A percentile compares a stretch with the other conserved stretches of the same genome.
phyloP scores from a whole-genome alignment of 495 filamentous ascomycete species.

The Hypomontagnella submonticulosa region DNA sequence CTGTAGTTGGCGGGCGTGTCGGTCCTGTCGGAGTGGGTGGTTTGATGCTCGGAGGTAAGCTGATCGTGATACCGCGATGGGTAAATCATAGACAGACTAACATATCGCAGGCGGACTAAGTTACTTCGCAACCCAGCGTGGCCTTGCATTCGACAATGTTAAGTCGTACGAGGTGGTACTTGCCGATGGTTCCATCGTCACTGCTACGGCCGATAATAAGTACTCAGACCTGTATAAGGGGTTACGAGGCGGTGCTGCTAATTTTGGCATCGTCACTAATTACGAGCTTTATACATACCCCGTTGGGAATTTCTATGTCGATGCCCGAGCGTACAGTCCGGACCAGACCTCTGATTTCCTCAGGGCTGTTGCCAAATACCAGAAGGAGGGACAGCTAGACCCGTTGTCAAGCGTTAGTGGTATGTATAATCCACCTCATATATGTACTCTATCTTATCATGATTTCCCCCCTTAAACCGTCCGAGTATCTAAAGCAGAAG shows the following conservation, averaged over 20 bases:
- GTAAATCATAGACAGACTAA: slow-evolving; percentile 27
- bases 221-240: slow-evolving; percentile 54
- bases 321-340: slow-evolving; percentile 33
- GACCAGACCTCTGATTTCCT: slow-evolving; percentile 37
- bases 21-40: slow-evolving; percentile 56
- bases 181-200: slow-evolving; percentile 63
- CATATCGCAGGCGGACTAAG: slow-evolving; percentile 48
- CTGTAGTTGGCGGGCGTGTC: slow-evolving; percentile 61
- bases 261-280: slow-evolving; percentile 61
- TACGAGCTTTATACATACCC: slow-evolving; percentile 60
- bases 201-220: slow-evolving; percentile 52
- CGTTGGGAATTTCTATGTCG: slow-evolving; percentile 36
- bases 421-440: slow-evolving; percentile 16
- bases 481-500: background rate
- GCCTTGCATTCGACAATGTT: slow-evolving; percentile 64
- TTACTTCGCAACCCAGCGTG: slow-evolving; percentile 64
- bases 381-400: slow-evolving; percentile 33
- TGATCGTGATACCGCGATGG: slow-evolving; percentile 3
- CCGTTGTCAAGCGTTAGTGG: slow-evolving; percentile 27
- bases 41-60: slow-evolving; percentile 48
- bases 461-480: no score
- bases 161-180: slow-evolving; percentile 66
- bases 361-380: slow-evolving; percentile 36
- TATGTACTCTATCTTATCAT: background rate
- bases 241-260: slow-evolving; percentile 58